phyloP scores from a whole-genome alignment of 495 filamentous ascomycete genomes.

The Cairneyella variabilis region DNA sequence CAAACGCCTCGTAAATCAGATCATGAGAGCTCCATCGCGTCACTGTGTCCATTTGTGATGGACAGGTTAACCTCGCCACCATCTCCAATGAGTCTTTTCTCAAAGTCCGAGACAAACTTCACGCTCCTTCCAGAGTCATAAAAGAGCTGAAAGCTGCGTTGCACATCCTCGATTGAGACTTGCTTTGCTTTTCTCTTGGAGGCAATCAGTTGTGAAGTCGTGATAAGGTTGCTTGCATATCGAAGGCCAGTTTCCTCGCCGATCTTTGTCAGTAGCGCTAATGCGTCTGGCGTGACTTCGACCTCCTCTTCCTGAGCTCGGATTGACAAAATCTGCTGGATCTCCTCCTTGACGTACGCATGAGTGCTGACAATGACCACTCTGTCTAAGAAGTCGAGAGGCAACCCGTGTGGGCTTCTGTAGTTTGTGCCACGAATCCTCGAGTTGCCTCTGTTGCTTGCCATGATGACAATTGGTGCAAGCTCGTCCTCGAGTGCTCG shows the following conservation, averaged over 20 bases:
- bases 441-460: conserved; percentile 94
- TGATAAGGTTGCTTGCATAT: conserved; percentile 95
- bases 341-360: conserved; percentile 79
- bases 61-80: conserved; percentile 71
- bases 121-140: conserved; percentile 85
- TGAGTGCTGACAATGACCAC: conserved; percentile 96
- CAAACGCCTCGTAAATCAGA: conserved; percentile 11
- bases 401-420: conserved; percentile 85
- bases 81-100: conserved; percentile 89
- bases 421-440: conserved; percentile 90
- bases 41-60: conserved; percentile 59
- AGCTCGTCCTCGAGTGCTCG: conserved; percentile 90
- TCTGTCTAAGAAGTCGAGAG: conserved; percentile 93
- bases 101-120: conserved; percentile 82
- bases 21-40: conserved; percentile 81
- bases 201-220: conserved; percentile 77
- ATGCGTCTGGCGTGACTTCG: conserved; percentile 80
- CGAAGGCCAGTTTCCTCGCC: conserved; percentile 87
- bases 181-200: conserved; percentile 75
- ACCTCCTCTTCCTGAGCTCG: conserved; percentile 94
- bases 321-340: conserved; percentile 84
- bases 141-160: conserved; percentile 89
- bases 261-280: conserved; percentile 91
- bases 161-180: conserved; percentile 82
- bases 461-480: conserved; percentile 98